phyloP scores from a whole-genome alignment of 2,329 filamentous ascomycete genomes.

The Trichoderma koningii region DNA sequence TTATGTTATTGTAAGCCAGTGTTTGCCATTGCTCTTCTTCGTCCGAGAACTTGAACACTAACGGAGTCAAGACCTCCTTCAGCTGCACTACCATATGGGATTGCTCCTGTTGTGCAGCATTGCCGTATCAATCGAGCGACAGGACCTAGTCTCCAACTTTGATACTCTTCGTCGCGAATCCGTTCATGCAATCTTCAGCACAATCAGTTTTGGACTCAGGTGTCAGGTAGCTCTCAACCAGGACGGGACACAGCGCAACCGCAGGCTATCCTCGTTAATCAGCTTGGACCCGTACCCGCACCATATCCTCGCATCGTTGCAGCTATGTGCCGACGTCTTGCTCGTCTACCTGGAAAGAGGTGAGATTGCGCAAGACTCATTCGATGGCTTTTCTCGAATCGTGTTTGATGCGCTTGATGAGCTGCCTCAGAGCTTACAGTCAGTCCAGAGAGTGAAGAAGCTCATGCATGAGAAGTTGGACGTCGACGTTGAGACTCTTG shows the following conservation, averaged over 20 bases:
- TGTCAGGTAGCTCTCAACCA: background rate
- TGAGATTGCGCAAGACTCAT: conserved; percentile 12
- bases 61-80: background rate
- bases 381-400: background rate
- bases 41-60: background rate
- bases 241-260: background rate
- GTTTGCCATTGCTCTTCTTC: background rate
- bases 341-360: background rate
- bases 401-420: conserved; percentile 9
- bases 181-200: conserved; percentile 10
- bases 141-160: conserved; percentile 3
- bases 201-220: conserved; percentile 9
- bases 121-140: background rate
- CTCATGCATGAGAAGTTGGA: background rate
- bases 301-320: conserved; percentile 12
- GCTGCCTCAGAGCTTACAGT: background rate
- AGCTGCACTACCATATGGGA: conserved; percentile 16
- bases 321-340: background rate
- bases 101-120: background rate
- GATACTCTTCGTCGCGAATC: conserved; percentile 3
- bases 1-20: conserved; percentile 6
- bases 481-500: background rate
- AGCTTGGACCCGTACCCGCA: conserved; percentile 16
- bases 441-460: conserved; percentile 14
- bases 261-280: background rate